phyloP scores from a whole-genome alignment of 164 flowering plant species.

The Akebia trifoliata region DNA sequence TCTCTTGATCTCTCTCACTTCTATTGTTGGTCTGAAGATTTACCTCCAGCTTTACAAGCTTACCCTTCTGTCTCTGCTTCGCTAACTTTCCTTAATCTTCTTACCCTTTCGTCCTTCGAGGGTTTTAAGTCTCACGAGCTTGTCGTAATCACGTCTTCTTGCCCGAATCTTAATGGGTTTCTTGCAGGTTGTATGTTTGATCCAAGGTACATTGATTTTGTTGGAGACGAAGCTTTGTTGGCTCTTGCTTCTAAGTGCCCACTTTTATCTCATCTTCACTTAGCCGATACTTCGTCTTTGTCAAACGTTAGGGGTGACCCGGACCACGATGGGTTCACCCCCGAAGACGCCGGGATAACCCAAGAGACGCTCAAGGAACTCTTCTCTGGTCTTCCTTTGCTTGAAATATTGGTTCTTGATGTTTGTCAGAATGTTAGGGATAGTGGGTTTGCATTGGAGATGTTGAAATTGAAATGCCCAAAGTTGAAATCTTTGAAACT shows the following conservation, averaged over 20 bases:
- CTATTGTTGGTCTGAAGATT: constrained; percentile 87
- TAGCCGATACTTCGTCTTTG: constrained; percentile 54
- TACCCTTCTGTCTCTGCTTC: constrained; percentile 29
- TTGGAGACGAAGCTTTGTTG: constrained; percentile 59
- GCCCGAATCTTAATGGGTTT: constrained; percentile 51
- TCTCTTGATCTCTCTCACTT: constrained; percentile 65
- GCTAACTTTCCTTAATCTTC: constrained; percentile 41
- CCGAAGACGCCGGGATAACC: constrained; percentile 57
- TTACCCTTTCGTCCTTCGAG: constrained; percentile 50
- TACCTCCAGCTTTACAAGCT: constrained; percentile 49
- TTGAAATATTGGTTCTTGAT: constrained; percentile 68
- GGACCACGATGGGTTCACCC: constrained; percentile 33
- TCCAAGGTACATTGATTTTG: constrained; percentile 67
- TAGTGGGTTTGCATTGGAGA: constrained; percentile 51
- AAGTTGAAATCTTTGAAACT: constrained; percentile 50
- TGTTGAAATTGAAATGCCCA: constrained; percentile 50
- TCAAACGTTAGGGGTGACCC: constrained; percentile 30
- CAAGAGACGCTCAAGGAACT: constrained; percentile 37
- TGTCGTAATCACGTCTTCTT: constrained; percentile 39
- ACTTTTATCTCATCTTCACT: constrained; percentile 43
- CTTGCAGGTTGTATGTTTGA: constrained; percentile 63
- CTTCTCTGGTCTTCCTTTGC: constrained; percentile 43
- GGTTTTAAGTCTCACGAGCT: constrained; percentile 73
- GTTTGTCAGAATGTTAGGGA: constrained; percentile 66
- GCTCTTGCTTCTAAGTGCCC: constrained; percentile 55